Base-by-base conservation (phyloP, 345 rosid genomes). In the Pelargonium nanum region DNA sequence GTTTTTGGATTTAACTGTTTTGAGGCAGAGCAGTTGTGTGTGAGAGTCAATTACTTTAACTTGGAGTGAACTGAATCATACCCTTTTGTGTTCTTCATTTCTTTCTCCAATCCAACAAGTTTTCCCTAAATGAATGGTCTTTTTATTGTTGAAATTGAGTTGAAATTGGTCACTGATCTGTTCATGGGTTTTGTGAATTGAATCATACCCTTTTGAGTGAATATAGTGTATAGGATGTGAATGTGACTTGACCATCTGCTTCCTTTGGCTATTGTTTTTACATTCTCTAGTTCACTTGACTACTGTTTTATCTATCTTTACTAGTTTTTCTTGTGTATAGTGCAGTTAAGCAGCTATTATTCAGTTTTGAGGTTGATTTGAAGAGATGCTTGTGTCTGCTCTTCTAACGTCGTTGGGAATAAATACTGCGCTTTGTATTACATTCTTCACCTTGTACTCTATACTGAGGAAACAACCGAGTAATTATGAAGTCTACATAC, bases 311-410 rank as follows among this genome's bases (percentile, higher is more conserved):
- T 15, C 48, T 2, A 6, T 40, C 48, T 9, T 40, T 40, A 40
- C 48, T 17, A 15, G 15, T 53, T 34, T 63, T n/a, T 53, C 30
- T 20, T 24, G 26, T 55, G 1, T 24, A 51, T 23, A 21, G 12
- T n/a, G 55, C 60, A 6, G 55, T 55, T 64, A 16, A 55, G 45
- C n/a, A 55, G 16, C 48, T 2, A 40, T 17, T 40, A 40, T 12
- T 40, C 22, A 75, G 61, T 62, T 26, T 60, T 68, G 60, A 57
- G 48, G 24, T 32, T 72, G 26, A 8, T 28, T 20, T 40, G 58
- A 26, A 51, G 66, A 75, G 72, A 92, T 92, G 96, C 84, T 87
- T 13, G 82, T 92, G 44, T 92, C 98, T n/a, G 98, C 98, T 6
- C 84, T 92, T 56, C 53, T 92, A 57, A 92, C 96, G 34, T 92